Percentiles rank a stretch among this genome's conserved stretches.
Conservation (phyloP, 306 rosid species). For the Sphenostylis stenocarpa region DNA sequence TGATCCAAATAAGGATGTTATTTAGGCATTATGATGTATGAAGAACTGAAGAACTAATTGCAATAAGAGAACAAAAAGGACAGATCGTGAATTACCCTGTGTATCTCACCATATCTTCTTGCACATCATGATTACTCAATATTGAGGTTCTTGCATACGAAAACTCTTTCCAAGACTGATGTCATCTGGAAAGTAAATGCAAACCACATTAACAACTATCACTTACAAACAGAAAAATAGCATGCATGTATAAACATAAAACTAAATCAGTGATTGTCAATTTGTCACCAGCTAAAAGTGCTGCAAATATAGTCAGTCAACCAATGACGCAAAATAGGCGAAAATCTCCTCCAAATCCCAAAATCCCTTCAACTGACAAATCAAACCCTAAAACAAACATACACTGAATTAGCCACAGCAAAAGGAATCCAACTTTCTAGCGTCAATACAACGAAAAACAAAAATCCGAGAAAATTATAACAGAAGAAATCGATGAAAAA, state of each 20-base stretch:
- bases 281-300: not conserved
- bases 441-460: not conserved
- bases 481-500: not conserved
- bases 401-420: slow-evolving; percentile 27
- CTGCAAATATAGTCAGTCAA: not conserved
- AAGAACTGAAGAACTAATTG: not conserved
- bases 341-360: slow-evolving; percentile 32
- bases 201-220: slow-evolving; percentile 47
- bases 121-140: slow-evolving; percentile 42
- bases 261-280: not conserved
- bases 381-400: slow-evolving; percentile 31
- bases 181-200: slow-evolving; percentile 50
- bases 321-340: not conserved
- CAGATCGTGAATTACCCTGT: slow-evolving; percentile 39
- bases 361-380: slow-evolving; percentile 16
- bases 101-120: slow-evolving; percentile 50
- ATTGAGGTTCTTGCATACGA: slow-evolving; percentile 43
- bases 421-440: slow-evolving; percentile 5
- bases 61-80: not conserved
- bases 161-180: slow-evolving; percentile 53
- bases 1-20: not conserved
- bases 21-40: not conserved
- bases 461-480: not conserved
- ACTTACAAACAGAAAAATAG: slow-evolving; percentile 10
- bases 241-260: not conserved